Evolutionary conservation across 2,329 filamentous ascomycete species (phyloP), one percentile per base, ranked within the genome.

Genomic region (Chaetothyriales sp.): DNA sequence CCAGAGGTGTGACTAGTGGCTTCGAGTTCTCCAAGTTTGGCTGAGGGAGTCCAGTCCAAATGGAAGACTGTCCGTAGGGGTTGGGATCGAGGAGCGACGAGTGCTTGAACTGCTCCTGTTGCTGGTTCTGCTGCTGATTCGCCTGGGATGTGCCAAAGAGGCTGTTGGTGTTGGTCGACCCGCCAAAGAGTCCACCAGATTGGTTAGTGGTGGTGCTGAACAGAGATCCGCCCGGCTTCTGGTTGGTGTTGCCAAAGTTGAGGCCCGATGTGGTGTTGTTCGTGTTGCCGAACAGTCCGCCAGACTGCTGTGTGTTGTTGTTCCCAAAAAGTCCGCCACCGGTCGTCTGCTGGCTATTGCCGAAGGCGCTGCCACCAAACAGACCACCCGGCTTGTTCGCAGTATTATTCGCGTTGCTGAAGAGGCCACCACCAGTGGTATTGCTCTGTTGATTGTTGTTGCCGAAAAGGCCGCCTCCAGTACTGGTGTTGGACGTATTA

Each of bases 1-100:
- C 84, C 10, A 96, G 74, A 0, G 93, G 92, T 0, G 90, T 96
- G 7, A 90, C 92, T 57, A 98, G 75, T 2, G 93, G 92, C 1
- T 92, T 92, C 2, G 88, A 85, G 61, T 88, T 77, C 48, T 88
- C 65, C 66, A 75, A 49, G 72, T 70, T 70, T 68, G 85, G 68
- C 63, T 80, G 63, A 64, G 75, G 58, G 15, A 95, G 71, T 49
- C 81, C 83, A 28, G 81, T 79, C 66, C 96, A 96, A 18, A 98
- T 76, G 1, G 87, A 86, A 45, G 86, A 79, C 49, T 86, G 88
- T 43, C 92, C 92, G 62, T 94, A 98, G 0, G 93, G 90, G 49
- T 85, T 87, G n/a, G 81, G 75, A 57, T 90, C 87, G 53, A 80
- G 81, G 51, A 93, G 78, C 54, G 86, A 92, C 4, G 88, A 82